These are phyloP conservation scores for Plasmodium billcollinsi DNA, from an alignment of 169 alveolate genomes.

Conservation along the genomic window DNA sequence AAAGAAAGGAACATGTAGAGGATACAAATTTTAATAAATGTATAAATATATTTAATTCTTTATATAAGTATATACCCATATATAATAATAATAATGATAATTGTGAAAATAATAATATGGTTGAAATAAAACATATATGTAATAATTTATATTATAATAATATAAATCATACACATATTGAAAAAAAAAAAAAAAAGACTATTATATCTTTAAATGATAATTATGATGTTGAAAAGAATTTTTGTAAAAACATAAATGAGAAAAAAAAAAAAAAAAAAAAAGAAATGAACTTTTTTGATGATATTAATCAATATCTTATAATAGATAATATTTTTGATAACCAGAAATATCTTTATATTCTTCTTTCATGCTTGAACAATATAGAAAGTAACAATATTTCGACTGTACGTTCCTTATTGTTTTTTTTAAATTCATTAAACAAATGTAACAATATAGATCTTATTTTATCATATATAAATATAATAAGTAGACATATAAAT, in stretches of 20 bases:
- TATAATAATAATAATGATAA: no score
- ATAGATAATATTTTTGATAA: not conserved
- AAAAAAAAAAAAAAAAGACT: not conserved
- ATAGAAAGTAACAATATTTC: constrained; percentile 2
- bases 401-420: not conserved
- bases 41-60: constrained; percentile 1
- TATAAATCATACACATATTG: not conserved
- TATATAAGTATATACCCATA: not conserved
- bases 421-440: constrained; percentile 24
- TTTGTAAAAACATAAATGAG: not conserved
- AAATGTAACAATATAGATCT: constrained; percentile 5
- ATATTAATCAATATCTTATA: constrained; percentile 4
- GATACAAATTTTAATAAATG: constrained; percentile 11
- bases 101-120: not conserved
- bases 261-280: not conserved
- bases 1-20: not conserved
- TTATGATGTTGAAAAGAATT: not conserved
- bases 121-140: not conserved
- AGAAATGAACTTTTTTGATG: constrained; percentile 8
- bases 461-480: constrained; percentile 12
- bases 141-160: not conserved
- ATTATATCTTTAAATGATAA: not conserved
- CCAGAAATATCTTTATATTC: constrained; percentile 2
- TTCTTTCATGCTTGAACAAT: not conserved
- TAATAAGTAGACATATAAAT: constrained; percentile 15